phyloP scores from a whole-genome alignment of 2,329 filamentous ascomycete genomes.

The Talaromyces rugulosus region DNA sequence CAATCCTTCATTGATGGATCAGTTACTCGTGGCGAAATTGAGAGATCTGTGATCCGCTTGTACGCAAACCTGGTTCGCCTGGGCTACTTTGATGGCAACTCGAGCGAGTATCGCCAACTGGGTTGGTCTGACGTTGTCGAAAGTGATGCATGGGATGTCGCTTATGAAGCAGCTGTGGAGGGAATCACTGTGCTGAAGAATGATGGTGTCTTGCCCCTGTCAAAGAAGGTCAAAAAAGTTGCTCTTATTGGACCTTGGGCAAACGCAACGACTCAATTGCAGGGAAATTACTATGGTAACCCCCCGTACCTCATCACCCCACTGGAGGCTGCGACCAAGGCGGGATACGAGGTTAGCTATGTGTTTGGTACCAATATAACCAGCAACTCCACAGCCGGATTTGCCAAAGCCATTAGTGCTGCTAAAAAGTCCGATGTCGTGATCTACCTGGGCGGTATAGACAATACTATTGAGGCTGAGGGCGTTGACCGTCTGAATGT shows the following conservation, averaged over 20 bases:
- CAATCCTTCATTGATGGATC: conserved; percentile 40
- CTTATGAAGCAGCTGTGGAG: conserved; percentile 49
- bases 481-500: conserved; percentile 37
- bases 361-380: conserved; percentile 35
- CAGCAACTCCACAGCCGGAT: conserved; percentile 25
- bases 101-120: conserved; percentile 47
- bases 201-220: conserved; percentile 46
- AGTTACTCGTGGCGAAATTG: conserved; percentile 44
- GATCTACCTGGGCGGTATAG: conserved; percentile 40
- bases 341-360: conserved; percentile 45
- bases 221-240: conserved; percentile 36
- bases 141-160: conserved; percentile 51
- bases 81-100: conserved; percentile 50
- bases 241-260: conserved; percentile 58
- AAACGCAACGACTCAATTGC: conserved; percentile 54
- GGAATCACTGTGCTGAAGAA: conserved; percentile 52
- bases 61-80: conserved; percentile 48
- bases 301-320: conserved; percentile 55
- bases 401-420: conserved; percentile 29
- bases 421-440: conserved; percentile 34
- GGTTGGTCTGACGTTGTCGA: conserved; percentile 55
- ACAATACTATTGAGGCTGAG: conserved; percentile 40
- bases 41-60: conserved; percentile 44
- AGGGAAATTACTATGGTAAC: conserved; percentile 56
- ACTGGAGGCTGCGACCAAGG: conserved; percentile 47